These are phyloP conservation scores for Mycena rebaudengoi DNA, from an alignment of 768 basidiomycete species.

Conservation along the genomic window DNA sequence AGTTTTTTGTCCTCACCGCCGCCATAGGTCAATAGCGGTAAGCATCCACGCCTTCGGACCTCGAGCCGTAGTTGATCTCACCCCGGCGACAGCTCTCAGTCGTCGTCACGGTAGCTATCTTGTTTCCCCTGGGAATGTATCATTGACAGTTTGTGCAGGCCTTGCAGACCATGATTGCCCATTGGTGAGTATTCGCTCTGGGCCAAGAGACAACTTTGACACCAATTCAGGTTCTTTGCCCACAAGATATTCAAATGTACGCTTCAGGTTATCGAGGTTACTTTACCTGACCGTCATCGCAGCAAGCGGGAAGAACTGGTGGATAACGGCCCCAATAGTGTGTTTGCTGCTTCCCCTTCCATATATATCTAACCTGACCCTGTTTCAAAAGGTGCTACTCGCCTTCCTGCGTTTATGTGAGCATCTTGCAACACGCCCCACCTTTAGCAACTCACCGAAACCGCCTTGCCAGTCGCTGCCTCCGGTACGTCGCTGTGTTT, in stretches of 20 bases:
- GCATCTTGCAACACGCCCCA: background rate
- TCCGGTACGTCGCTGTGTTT: background rate
- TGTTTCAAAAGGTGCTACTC: background rate
- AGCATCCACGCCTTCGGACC: background rate
- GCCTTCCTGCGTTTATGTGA: slow-evolving; percentile 21
- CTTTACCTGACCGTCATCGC: background rate
- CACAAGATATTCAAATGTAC: slow-evolving; percentile 29
- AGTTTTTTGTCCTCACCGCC: background rate
- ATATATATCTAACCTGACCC: background rate
- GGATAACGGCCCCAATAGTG: slow-evolving; percentile 24
- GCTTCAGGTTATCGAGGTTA: background rate
- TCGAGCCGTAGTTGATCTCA: background rate
- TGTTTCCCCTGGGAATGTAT: background rate
- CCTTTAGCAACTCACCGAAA: background rate
- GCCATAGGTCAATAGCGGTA: slow-evolving; percentile 21
- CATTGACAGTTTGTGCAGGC: slow-evolving; percentile 7
- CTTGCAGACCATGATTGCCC: slow-evolving; percentile 22
- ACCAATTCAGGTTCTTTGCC: slow-evolving; percentile 26
- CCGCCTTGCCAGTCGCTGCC: slow-evolving; percentile 2
- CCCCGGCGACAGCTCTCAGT: background rate
- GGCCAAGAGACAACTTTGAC: too few relatives aligned
- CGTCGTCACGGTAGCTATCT: slow-evolving; percentile 15
- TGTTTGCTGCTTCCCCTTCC: background rate
- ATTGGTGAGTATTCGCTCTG: slow-evolving; percentile 17
- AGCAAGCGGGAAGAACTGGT: slow-evolving; percentile 28